These are phyloP conservation scores for Aureobasidium sp. DNA, from an alignment of 2,329 filamentous ascomycete species.

Conservation along the genomic window DNA sequence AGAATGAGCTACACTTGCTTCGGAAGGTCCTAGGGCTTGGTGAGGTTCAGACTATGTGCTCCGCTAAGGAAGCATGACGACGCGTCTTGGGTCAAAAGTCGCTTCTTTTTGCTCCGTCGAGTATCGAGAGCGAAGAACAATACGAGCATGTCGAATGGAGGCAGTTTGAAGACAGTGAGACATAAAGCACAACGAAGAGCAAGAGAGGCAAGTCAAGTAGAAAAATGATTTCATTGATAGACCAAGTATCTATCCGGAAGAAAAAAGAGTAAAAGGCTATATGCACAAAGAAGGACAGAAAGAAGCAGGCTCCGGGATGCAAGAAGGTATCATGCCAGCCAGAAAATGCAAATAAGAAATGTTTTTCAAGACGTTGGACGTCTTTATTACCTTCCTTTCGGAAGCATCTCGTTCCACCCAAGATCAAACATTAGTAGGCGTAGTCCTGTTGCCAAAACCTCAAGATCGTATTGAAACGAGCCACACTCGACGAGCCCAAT, in stretches of 20 bases:
- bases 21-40: background rate
- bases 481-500: background rate
- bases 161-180: too few relatives aligned
- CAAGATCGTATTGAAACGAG: background rate
- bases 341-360: slow-evolving; percentile 12
- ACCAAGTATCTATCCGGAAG: background rate
- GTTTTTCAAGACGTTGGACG: background rate
- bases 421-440: slow-evolving; percentile 12
- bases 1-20: background rate
- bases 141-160: background rate
- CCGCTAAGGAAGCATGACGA: background rate
- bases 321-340: slow-evolving; percentile 10
- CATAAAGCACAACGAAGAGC: background rate
- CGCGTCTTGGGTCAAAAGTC: background rate
- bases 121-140: background rate
- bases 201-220: background rate
- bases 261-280: slow-evolving; percentile 11
- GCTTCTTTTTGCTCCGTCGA: background rate
- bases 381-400: slow-evolving; percentile 12
- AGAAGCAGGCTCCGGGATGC: slow-evolving; percentile 8
- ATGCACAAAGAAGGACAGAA: slow-evolving; percentile 13
- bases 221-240: background rate
- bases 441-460: slow-evolving; percentile 10
- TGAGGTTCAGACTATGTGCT: background rate
- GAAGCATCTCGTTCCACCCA: background rate